These are phyloP conservation scores for Lactarius hengduanensis DNA, from an alignment of 768 basidiomycete genomes.

Conservation along the genomic window DNA sequence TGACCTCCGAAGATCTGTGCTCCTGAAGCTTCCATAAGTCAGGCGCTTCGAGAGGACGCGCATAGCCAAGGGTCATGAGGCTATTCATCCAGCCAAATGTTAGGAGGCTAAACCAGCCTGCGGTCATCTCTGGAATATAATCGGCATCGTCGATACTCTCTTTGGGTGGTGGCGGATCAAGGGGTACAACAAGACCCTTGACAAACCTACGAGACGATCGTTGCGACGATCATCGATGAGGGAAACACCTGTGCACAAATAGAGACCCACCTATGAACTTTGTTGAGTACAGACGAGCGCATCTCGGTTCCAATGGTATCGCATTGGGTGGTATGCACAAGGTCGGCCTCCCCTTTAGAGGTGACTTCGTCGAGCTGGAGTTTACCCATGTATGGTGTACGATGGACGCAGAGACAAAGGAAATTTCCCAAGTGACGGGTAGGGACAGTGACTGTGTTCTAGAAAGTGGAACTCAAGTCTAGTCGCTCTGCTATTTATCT, in stretches of 20 bases:
- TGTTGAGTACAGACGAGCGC: neutral
- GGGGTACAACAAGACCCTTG: constrained; percentile 23
- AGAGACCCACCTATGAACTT: constrained; percentile 10
- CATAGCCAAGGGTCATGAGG: constrained; percentile 71
- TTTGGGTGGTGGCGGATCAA: constrained; percentile 43
- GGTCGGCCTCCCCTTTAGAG: constrained; percentile 11
- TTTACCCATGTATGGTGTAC: constrained; percentile 3
- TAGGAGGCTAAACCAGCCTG: constrained; percentile 55
- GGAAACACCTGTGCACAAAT: too few relatives aligned
- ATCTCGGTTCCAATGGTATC: neutral
- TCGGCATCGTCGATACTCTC: constrained; percentile 57
- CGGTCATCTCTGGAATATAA: constrained; percentile 64
- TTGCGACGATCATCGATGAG: neutral
- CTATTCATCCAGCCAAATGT: constrained; percentile 78
- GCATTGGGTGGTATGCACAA: neutral
- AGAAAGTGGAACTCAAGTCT: neutral
- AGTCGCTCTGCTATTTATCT: neutral
- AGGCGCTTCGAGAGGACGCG: constrained; percentile 72
- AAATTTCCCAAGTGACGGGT: neutral
- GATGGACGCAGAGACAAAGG: neutral
- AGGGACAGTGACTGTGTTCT: neutral
- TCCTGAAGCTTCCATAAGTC: constrained; percentile 81
- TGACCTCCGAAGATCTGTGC: constrained; percentile 52
- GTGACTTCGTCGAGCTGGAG: neutral
- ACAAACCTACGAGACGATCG: constrained; percentile 12